A percentile compares a stretch with the other conserved stretches of the same genome.
Evolutionary conservation across 257 asterid genomes (phyloP).

Genomic region (Cruciata laevipes): DNA sequence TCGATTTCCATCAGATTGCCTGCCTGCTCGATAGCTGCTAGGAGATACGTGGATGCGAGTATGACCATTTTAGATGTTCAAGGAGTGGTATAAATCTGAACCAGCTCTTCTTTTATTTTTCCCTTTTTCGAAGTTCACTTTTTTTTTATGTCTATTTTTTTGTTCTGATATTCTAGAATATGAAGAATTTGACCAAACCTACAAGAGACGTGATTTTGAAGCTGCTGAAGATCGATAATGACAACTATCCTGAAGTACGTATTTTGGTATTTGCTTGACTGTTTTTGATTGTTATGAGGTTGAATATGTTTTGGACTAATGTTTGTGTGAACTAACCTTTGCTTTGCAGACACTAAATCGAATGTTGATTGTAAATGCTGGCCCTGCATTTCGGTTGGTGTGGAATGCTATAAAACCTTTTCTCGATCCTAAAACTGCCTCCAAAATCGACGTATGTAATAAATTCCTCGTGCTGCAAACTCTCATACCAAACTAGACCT

Average conservation of each 20-base stretch:
- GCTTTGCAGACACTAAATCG: conserved; percentile 39
- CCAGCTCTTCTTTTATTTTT: not conserved
- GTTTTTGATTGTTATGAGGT: not conserved
- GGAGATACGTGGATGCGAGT: conserved; percentile 31
- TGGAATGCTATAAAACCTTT: conserved; percentile 56
- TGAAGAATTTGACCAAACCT: conserved; percentile 40
- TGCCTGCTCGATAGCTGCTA: conserved; percentile 52
- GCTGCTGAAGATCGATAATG: conserved; percentile 43
- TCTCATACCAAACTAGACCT: not conserved
- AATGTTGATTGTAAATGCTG: conserved; percentile 53
- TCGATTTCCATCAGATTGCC: conserved; percentile 38
- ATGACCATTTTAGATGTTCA: conserved; percentile 54
- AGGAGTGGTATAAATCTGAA: conserved; percentile 41
- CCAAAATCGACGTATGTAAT: conserved; percentile 46
- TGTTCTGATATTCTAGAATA: conserved; percentile 21
- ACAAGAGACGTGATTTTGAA: conserved; percentile 43
- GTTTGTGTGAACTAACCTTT: conserved; percentile 1
- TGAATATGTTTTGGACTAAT: not conserved
- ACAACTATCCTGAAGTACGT: conserved; percentile 47
- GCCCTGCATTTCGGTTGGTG: conserved; percentile 47
- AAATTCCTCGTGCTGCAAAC: not conserved
- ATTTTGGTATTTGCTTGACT: not conserved
- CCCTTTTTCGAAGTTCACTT: conserved; percentile 4
- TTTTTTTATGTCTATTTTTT: not conserved
- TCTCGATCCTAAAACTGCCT: conserved; percentile 41